Conservation (phyloP, 345 rosid genomes). For the Microcos paniculata region DNA sequence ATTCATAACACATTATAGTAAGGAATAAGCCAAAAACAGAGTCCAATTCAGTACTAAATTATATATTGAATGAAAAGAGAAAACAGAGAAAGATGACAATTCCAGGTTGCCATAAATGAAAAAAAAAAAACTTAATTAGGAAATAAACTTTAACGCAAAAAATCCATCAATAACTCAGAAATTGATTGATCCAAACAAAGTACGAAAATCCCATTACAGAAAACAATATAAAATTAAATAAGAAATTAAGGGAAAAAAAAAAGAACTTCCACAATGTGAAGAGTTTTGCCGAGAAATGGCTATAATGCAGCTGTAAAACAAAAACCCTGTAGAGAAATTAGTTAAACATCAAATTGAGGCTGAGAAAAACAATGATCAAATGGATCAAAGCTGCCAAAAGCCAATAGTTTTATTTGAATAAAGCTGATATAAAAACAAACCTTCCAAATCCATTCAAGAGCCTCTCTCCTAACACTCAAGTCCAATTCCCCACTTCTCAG, state of each 20-base stretch:
- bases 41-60: neutral
- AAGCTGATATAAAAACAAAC: constrained; percentile 25
- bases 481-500: constrained; percentile 55
- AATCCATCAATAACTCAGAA: neutral
- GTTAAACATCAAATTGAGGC: constrained; percentile 6
- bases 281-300: neutral
- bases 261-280: neutral
- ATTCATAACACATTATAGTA: neutral
- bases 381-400: constrained; percentile 21
- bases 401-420: neutral
- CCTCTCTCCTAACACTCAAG: constrained; percentile 48
- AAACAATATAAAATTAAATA: neutral
- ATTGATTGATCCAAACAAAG: constrained; percentile 7
- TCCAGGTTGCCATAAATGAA: neutral
- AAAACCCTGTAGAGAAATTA: constrained; percentile 9
- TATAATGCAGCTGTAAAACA: neutral
- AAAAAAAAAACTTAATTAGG: neutral
- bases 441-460: constrained; percentile 72
- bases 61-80: neutral
- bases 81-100: neutral
- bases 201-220: neutral
- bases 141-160: constrained; percentile 2
- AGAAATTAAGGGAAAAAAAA: neutral
- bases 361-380: constrained; percentile 2
- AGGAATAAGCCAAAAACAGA: neutral